Base-by-base conservation (phyloP, 2,329 filamentous ascomycete genomes). In the Xylaria sp. region DNA sequence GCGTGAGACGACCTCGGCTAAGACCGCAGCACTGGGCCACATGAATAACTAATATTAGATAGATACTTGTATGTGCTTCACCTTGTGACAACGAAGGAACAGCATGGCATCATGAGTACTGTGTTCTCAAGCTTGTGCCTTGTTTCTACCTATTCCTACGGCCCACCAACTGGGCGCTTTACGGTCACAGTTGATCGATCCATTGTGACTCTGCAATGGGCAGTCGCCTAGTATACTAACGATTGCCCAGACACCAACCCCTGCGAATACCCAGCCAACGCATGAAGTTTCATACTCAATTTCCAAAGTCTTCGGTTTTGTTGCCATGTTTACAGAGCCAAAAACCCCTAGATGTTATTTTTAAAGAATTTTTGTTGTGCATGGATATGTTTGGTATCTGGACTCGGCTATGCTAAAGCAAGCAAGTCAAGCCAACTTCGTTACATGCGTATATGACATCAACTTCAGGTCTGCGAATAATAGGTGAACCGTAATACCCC, bases 161-260 rank as follows among this genome's bases (percentile, higher is more conserved):
- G 59, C 54, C 59, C 42, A 61, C 64, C 40, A 44, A 42, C 60
- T 40, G 55, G 60, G 53, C 53, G 48, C 16, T 27, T 55, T 48
- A 40, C 44, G 66, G 66, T 72, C 68, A 72, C 60, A 69, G 66
- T 60, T 67, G 62, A 69, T 63, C 50, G 62, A 69, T 63, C 50
- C 57, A 29, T 48, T 48, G 66, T 69, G 57, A 58, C 57, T n/a
- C 23, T 48, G 29, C 37, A 10, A 50, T 27, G 21, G 47, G 57
- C 53, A 71, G 68, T 54, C 60, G 68, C 67, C 66, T 23, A 68
- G 32, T 44, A 18, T 44, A 44, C 68, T 68, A 71, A 70, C 47
- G 29, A 16, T 40, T 53, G 29, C 16, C 55, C 55, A 18, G 16
- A 35, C 50, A 62, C 65, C 66, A 68, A 61, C 67, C 70, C 69